Base-by-base conservation (phyloP, 768 basidiomycete genomes). In the Melanogaster broomeanus region DNA sequence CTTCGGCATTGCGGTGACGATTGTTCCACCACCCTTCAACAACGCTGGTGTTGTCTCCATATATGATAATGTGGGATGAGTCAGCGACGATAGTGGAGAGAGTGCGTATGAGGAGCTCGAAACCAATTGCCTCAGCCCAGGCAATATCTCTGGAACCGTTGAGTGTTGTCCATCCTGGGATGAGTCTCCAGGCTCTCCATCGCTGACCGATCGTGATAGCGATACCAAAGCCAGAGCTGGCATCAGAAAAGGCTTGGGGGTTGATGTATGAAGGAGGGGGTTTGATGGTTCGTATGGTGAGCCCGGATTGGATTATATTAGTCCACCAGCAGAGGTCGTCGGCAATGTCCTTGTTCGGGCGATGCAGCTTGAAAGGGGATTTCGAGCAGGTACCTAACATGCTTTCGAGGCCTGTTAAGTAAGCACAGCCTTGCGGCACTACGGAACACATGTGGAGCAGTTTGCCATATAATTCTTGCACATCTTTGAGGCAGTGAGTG, bases 391-490 rank as follows among this genome's bases (percentile, higher is more conserved):
- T 40, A 1, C 58, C 60, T 3, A 78, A 44, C 60, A 77, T 69
- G 51, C 62, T 21, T 51, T 79, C 73, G 43, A 79, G 54, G 18
- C 41, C 43, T 48, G 71, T 75, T 54, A 80, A n/a, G n/a, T n/a
- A n/a, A n/a, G n/a, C n/a, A n/a, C n/a, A n/a, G 22, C 67, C 69
- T 18, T 5, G 41, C 7, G 72, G 68, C 8, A 74, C 33, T 3
- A 76, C 61, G 5, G 62, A 48, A 28, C 60, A 64, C 0, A 67
- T 51, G 40, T 78, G 77, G 0, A 74, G 60, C 0, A 79, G 63
- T 42, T 78, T 76, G 0, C 78, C 72, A 45, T 76, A 70, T 0
- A 80, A 63, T 16, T 62, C 27, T 19, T 68, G 56, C 1, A 71
- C 64, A 6, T 77, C 65, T 2, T 67, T 49, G 4, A 73, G 60